Conservation (phyloP, 345 rosid genomes). For the Eucalyptus pauciflora region DNA sequence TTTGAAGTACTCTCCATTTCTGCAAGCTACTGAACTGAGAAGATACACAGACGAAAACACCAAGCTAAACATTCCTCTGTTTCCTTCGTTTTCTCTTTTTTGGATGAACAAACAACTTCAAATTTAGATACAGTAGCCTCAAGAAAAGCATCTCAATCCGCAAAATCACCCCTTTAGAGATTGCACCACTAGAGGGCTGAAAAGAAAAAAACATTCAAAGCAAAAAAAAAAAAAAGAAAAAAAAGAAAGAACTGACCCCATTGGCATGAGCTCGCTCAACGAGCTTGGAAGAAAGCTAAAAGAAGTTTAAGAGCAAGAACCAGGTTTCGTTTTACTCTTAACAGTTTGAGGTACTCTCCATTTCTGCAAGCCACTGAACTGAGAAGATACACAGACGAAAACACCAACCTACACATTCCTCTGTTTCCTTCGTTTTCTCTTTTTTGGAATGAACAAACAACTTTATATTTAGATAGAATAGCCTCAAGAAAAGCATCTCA, state of each 20-base stretch:
- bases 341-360: background rate
- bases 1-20: background rate
- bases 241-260: conserved; percentile 43
- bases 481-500: background rate
- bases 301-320: background rate
- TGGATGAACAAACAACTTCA: background rate
- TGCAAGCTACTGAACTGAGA: background rate
- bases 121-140: background rate
- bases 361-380: background rate
- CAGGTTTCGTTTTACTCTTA: background rate
- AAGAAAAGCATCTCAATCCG: background rate
- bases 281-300: background rate
- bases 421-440: background rate
- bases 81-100: background rate
- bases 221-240: background rate
- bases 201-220: too few relatives aligned
- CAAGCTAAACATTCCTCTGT: background rate
- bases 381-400: background rate
- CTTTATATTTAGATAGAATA: background rate
- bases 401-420: background rate
- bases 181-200: background rate
- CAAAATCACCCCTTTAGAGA: background rate
- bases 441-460: background rate
- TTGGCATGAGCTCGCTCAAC: conserved; percentile 78
- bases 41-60: background rate